Evolutionary conservation across 1,284 basidiomycete species (phyloP).

Genomic region (Volvariella surrecta): DNA sequence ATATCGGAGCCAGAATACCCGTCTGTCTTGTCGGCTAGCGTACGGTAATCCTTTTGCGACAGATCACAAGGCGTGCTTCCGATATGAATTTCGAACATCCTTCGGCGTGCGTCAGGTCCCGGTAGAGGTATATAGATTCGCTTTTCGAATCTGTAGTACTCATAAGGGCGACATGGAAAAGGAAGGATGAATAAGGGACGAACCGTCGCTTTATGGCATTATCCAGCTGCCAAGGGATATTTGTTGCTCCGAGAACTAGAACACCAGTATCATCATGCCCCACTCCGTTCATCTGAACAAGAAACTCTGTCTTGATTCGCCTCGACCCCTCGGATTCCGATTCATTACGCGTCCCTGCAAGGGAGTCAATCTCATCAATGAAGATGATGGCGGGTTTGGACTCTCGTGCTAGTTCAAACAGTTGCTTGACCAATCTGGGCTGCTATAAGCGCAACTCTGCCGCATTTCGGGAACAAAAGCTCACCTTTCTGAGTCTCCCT

Average conservation of each 20-base stretch:
- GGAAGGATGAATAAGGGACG: slow-evolving; percentile 13
- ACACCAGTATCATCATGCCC: slow-evolving; percentile 97
- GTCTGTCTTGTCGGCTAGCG: slow-evolving; percentile 81
- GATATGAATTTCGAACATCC: slow-evolving; percentile 97
- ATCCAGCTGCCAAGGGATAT: slow-evolving; percentile 97
- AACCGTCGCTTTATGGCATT: slow-evolving; percentile 95
- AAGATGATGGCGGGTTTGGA: slow-evolving; percentile 98
- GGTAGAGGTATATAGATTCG: slow-evolving; percentile 98
- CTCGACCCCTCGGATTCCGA: slow-evolving; percentile 94
- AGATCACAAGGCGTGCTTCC: slow-evolving; percentile 90
- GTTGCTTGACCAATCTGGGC: slow-evolving; percentile 84
- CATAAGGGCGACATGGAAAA: background rate
- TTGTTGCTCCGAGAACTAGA: slow-evolving; percentile 97
- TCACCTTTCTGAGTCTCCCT: slow-evolving; percentile 94
- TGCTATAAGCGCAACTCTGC: slow-evolving; percentile 6
- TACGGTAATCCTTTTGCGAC: slow-evolving; percentile 71
- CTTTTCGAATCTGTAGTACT: slow-evolving; percentile 75
- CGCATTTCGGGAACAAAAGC: slow-evolving; percentile 16
- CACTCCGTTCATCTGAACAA: slow-evolving; percentile 98
- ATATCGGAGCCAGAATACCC: slow-evolving; percentile 97
- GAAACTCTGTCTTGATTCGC: slow-evolving; percentile 97
- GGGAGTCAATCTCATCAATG: slow-evolving; percentile 96
- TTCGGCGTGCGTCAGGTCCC: slow-evolving; percentile 85
- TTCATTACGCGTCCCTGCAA: slow-evolving; percentile 92
- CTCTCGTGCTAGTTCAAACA: slow-evolving; percentile 95